Conservation (phyloP, 495 filamentous ascomycete genomes). For the Talaromyces borbonicus region DNA sequence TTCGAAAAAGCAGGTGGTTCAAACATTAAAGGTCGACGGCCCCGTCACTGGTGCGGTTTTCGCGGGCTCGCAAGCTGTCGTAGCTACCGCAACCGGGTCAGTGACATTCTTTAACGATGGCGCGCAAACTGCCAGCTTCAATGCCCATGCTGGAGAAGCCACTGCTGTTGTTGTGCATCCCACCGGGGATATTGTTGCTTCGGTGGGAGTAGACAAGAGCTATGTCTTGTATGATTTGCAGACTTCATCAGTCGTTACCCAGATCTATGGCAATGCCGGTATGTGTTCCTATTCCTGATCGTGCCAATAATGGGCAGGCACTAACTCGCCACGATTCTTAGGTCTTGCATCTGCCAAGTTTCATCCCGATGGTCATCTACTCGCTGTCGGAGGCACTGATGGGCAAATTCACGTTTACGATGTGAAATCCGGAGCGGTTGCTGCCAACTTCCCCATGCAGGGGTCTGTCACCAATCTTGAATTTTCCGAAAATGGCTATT, state of each 20-base stretch:
- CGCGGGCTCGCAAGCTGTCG: slow-evolving; percentile 60
- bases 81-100: slow-evolving; percentile 64
- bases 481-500: slow-evolving; percentile 97
- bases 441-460: slow-evolving; percentile 57
- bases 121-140: slow-evolving; percentile 51
- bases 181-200: slow-evolving; percentile 74
- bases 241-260: slow-evolving; percentile 53
- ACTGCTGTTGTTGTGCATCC: slow-evolving; percentile 75
- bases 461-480: slow-evolving; percentile 60
- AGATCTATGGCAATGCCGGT: slow-evolving; percentile 76
- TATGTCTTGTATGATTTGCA: slow-evolving; percentile 82
- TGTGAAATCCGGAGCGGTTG: slow-evolving; percentile 58
- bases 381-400: slow-evolving; percentile 67
- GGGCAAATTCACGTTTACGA: slow-evolving; percentile 82
- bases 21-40: slow-evolving; percentile 53
- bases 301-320: background rate
- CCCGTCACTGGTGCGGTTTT: slow-evolving; percentile 72
- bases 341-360: slow-evolving; percentile 72
- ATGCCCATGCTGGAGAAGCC: slow-evolving; percentile 69
- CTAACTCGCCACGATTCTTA: slow-evolving; percentile 20
- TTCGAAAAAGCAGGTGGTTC: slow-evolving; percentile 55
- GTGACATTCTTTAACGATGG: slow-evolving; percentile 71
- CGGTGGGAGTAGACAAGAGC: slow-evolving; percentile 85
- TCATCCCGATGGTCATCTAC: slow-evolving; percentile 92
- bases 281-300: slow-evolving; percentile 25